Base-by-base conservation (phyloP, 192 early-diverging fungal species). In the Coemansia sp. region DNA sequence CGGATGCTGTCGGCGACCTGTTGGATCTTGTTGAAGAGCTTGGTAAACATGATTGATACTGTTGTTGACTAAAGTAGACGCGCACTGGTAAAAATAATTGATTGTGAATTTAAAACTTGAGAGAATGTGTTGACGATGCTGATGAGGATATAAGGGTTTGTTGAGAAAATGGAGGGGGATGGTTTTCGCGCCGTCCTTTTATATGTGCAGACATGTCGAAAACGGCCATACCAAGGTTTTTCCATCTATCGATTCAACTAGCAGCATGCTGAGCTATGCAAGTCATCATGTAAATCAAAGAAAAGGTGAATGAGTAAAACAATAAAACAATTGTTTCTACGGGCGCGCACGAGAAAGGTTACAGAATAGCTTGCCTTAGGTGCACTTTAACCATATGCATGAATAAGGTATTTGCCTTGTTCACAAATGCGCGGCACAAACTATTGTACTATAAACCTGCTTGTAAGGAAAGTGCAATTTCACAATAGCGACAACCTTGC, bases 11-110 rank as follows among this genome's bases (percentile, higher is more conserved):
- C 67, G 59, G 43, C 49, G 20, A 8, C 8, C 21, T 26, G 1
- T 7, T 26, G 9, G 48, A 76, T 62, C 30, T 69, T 35, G 21
- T 51, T 55, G 64, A 67, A 67, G 34, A 71, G 23, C 38, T 63
- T 76, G 53, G 26, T 33, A 33, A 76, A 67, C 75, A 76, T 76
- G 39, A 52, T 73, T 60, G 21, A 26, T 46, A 14, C 39, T 41
- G 39, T 41, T 6, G 7, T 35, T 35, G 38, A 24, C 14, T 48
- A n/a, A 49, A 20, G 18, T 20, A 1, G 46, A 16, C 20, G 46
- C 18, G 16, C 18, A 20, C 18, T 20, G 0, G 46, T 7, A 20
- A 49, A 20, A 49, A 49, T 2, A 16, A 0, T n/a, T n/a, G 46
- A 16, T 20, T 49, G 20, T 49, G 46, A 16, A 6, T 49, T 49